Conservation (phyloP, 306 rosid genomes). For the Herpetospermum pedunculosum region DNA sequence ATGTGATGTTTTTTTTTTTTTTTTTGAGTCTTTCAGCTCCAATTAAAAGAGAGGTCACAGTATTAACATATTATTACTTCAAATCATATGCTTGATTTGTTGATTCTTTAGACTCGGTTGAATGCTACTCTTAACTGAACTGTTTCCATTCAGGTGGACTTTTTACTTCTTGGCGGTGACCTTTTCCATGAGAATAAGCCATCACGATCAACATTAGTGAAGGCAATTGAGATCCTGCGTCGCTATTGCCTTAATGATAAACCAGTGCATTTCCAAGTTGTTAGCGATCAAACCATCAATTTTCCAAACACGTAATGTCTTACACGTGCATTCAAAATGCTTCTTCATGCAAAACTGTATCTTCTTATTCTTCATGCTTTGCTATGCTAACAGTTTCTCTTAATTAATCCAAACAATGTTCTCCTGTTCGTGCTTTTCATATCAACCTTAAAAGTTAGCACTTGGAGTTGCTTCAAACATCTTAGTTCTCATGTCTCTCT, state of each 20-base stretch:
- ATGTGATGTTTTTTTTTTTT: neutral
- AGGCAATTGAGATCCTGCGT: slow-evolving; percentile 82
- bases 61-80: neutral
- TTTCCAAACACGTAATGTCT: slow-evolving; percentile 51
- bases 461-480: neutral
- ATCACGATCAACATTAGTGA: slow-evolving; percentile 73
- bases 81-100: neutral
- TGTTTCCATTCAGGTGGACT: slow-evolving; percentile 37
- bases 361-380: neutral
- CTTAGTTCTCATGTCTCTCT: slow-evolving; percentile 1
- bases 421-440: neutral
- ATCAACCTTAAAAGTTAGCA: neutral
- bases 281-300: slow-evolving; percentile 90
- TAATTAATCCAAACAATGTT: neutral
- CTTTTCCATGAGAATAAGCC: slow-evolving; percentile 98
- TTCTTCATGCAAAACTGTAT: neutral
- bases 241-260: slow-evolving; percentile 74
- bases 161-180: slow-evolving; percentile 82
- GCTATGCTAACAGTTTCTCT: neutral
- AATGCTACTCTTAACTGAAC: neutral
- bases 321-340: neutral
- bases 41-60: neutral
- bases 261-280: slow-evolving; percentile 88
- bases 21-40: neutral
- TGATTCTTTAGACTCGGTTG: neutral